These are phyloP conservation scores for Diaporthe longicolla DNA, from an alignment of 2,329 filamentous ascomycete genomes.

Conservation along the genomic window DNA sequence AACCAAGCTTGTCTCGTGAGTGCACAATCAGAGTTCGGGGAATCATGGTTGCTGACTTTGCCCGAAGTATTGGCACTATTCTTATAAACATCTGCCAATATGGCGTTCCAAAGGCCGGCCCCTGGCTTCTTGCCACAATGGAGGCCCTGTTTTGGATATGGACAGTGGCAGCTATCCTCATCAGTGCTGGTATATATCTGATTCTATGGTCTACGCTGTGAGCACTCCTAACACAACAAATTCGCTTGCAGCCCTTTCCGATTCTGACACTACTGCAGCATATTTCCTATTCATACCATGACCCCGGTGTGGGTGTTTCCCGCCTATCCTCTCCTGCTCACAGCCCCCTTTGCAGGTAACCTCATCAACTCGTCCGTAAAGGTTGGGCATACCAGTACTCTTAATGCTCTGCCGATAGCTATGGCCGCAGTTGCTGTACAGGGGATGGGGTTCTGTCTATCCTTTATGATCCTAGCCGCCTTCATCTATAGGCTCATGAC, in stretches of 20 bases:
- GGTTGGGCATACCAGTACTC: conserved; percentile 46
- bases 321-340: conserved; percentile 83
- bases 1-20: conserved; percentile 60
- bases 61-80: conserved; percentile 77
- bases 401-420: conserved; percentile 62
- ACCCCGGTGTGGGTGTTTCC: conserved; percentile 92
- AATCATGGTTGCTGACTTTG: conserved; percentile 64
- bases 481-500: conserved; percentile 92
- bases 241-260: not conserved
- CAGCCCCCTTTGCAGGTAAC: conserved; percentile 79
- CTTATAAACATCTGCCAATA: conserved; percentile 86
- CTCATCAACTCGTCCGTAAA: conserved; percentile 60
- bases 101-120: conserved; percentile 72
- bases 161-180: conserved; percentile 74
- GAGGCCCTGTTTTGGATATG: conserved; percentile 83
- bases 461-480: conserved; percentile 85
- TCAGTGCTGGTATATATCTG: conserved; percentile 80
- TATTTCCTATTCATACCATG: conserved; percentile 82
- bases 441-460: conserved; percentile 69
- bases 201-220: conserved; percentile 76
- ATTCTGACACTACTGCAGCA: conserved; percentile 50
- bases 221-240: conserved; percentile 43
- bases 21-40: conserved; percentile 53
- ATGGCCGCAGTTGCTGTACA: conserved; percentile 65
- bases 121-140: conserved; percentile 74